Base-by-base conservation (phyloP, 495 filamentous ascomycete species). In the Neurospora sp. region DNA sequence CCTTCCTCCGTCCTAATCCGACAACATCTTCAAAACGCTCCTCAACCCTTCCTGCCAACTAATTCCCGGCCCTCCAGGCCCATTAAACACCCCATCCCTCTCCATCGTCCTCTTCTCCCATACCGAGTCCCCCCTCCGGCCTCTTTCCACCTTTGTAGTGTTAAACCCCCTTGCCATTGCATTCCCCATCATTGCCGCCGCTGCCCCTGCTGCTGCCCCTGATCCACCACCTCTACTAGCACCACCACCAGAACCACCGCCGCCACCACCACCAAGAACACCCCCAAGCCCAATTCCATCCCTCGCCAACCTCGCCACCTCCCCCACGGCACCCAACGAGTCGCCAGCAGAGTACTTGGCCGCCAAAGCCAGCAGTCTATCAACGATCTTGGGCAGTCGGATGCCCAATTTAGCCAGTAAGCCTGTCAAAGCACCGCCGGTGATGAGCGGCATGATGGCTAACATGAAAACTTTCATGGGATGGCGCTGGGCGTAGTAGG, bases 401-500 rank as follows among this genome's bases (percentile, higher is more conserved):
- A 97, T 84, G 0, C 94, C 94, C 79, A 97, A 90, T 81, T 90
- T 88, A 31, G 87, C 87, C 14, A 96, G 84, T 31, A 97, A 80
- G 38, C 89, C 90, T 4, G 88, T 87, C 77, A 98, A 81, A 37
- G 93, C 90, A 7, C 94, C 94, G 70, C 93, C 93, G 0, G 91
- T 93, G 73, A 97, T 84, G 69, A 98, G 85, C 23, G 94, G 94
- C 86, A 97, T 87, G 71, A 96, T 88, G 39, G 96, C 91, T 20
- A 96, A 85, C 85, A 95, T 89, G 82, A 96, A 90, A 3, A 95
- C 91, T 82, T 95, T 96, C 76, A 93, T 77, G 0, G 94, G 94
- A 79, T 97, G 89, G 9, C 88, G 85, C 78, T 92, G 89, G 72
- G 91, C 91, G 81, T 94, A 96, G 79, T 89, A 86, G 76, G 87